phyloP scores from a whole-genome alignment of 352 stramenopile genomes.

The Phytophthora macrochlamydospora region DNA sequence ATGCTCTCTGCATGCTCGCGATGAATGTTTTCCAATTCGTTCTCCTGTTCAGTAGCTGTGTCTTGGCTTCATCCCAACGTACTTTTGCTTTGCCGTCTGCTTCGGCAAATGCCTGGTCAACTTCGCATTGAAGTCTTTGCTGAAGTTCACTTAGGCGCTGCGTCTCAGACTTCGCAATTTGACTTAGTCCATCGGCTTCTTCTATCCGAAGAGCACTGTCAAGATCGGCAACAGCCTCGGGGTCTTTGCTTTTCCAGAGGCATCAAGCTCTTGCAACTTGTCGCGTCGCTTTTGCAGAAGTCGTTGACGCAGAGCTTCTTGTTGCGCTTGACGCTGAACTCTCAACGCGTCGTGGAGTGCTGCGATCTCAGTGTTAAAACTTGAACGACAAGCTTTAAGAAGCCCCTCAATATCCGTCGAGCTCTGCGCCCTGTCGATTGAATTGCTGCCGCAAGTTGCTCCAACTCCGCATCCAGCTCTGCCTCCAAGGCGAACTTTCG shows the following conservation, averaged over 20 bases:
- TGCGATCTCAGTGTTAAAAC: conserved; percentile 33
- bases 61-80: conserved; percentile 19
- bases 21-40: conserved; percentile 23
- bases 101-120: conserved; percentile 21
- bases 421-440: conserved; percentile 17
- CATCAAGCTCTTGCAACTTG: conserved; percentile 15
- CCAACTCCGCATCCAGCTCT: conserved; percentile 28
- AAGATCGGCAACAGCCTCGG: conserved; percentile 6
- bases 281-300: conserved; percentile 14
- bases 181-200: conserved; percentile 6
- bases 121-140: conserved; percentile 11
- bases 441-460: conserved; percentile 29
- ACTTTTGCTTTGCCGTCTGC: conserved; percentile 16
- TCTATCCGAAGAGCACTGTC: conserved; percentile 12
- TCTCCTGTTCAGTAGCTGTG: conserved; percentile 11
- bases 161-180: conserved; percentile 14
- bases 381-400: conserved; percentile 24
- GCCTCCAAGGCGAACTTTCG: conserved; percentile 27
- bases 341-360: conserved; percentile 24
- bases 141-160: conserved; percentile 14
- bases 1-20: conserved; percentile 29
- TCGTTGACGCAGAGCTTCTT: conserved; percentile 24
- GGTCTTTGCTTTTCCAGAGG: neutral
- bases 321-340: conserved; percentile 23
- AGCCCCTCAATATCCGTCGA: conserved; percentile 33